Percentiles rank a stretch among this genome's conserved stretches.
Conservation (phyloP, 2,329 filamentous ascomycete species). For the Nemania sp. region DNA sequence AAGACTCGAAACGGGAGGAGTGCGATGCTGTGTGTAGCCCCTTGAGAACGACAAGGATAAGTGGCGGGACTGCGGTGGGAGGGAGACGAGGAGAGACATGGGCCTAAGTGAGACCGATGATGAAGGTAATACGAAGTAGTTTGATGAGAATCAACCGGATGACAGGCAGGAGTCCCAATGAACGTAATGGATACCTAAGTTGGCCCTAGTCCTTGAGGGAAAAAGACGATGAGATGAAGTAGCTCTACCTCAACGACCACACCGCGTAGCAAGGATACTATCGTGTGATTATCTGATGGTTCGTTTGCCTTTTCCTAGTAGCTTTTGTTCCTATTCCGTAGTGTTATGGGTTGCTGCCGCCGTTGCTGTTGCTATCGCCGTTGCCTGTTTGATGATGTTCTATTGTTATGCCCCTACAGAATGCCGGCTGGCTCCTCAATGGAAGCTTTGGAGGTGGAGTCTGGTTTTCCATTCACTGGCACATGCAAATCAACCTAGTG, state of each 20-base stretch:
- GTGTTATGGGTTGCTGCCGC: background rate
- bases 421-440: background rate
- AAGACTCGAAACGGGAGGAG: constrained; percentile 21
- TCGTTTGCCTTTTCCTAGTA: too few relatives aligned
- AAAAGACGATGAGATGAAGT: constrained; percentile 12
- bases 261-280: too few relatives aligned
- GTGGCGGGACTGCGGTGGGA: constrained; percentile 31
- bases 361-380: constrained; percentile 3
- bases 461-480: background rate
- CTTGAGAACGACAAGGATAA: constrained; percentile 31
- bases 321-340: too few relatives aligned
- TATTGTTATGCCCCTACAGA: background rate
- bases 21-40: constrained; percentile 27
- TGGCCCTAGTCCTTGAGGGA: background rate
- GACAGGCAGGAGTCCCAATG: constrained; percentile 2
- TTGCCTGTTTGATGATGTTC: background rate
- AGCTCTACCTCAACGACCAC: background rate
- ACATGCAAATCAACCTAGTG: constrained; percentile 5
- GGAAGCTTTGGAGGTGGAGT: background rate
- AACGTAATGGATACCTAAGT: constrained; percentile 15
- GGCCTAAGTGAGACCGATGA: too few relatives aligned
- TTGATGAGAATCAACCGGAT: constrained; percentile 11
- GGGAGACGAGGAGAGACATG: constrained; percentile 40
- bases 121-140: constrained; percentile 13
- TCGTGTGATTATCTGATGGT: too few relatives aligned